Conservation (phyloP, 2,329 filamentous ascomycete genomes). For the Sclerotinia spermophila region DNA sequence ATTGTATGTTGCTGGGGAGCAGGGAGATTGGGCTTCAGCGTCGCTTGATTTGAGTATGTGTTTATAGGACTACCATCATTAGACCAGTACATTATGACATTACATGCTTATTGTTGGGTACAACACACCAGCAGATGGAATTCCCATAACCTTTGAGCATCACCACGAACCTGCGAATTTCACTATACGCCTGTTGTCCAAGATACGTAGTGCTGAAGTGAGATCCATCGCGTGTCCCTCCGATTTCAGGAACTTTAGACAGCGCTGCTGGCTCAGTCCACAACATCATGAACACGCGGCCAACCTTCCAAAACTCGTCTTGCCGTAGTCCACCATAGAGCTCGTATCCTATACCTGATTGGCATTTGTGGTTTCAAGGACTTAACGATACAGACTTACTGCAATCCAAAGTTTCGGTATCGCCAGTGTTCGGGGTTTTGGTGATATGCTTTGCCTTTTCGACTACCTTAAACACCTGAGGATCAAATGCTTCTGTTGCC, state of each 20-base stretch:
- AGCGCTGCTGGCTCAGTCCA: constrained; percentile 30
- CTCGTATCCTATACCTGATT: neutral
- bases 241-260: neutral
- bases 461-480: neutral
- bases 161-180: constrained; percentile 32
- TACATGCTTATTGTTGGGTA: neutral
- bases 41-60: constrained; percentile 28
- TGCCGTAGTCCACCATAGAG: neutral
- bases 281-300: constrained; percentile 32
- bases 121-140: constrained; percentile 27
- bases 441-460: neutral
- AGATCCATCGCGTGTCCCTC: constrained; percentile 18
- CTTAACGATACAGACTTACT: neutral
- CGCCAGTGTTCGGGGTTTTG: neutral
- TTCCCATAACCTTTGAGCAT: constrained; percentile 25
- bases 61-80: constrained; percentile 24
- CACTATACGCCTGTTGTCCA: constrained; percentile 23
- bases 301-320: constrained; percentile 25
- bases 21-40: constrained; percentile 26
- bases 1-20: neutral
- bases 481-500: neutral
- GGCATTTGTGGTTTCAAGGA: neutral
- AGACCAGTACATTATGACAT: neutral
- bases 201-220: constrained; percentile 21
- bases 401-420: neutral